Conservation (phyloP, 192 early-diverging fungal species). For the Backusella australiensis region DNA sequence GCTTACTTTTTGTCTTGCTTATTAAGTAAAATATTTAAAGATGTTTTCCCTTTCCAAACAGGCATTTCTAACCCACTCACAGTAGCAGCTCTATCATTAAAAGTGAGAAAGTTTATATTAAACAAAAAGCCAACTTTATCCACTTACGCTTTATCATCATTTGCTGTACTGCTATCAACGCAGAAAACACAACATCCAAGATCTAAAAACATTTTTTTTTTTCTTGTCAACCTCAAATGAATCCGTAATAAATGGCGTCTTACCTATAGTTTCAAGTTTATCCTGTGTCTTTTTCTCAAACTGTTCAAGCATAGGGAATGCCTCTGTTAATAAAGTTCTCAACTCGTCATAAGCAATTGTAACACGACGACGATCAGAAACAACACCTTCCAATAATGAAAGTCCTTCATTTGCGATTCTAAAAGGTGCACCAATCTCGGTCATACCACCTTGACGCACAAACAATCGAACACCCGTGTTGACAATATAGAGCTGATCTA, state of each 20-base stretch:
- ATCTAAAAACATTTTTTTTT: not conserved
- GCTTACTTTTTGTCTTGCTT: conserved; percentile 59
- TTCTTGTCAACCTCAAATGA: not conserved
- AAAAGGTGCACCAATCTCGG: conserved; percentile 52
- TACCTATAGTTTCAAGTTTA: conserved; percentile 1
- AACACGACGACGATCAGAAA: conserved; percentile 46
- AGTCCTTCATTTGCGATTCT: conserved; percentile 67
- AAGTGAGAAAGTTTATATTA: not conserved
- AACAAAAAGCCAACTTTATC: not conserved
- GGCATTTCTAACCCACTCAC: conserved; percentile 51
- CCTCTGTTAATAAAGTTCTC: conserved; percentile 43
- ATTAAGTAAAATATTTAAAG: conserved; percentile 70
- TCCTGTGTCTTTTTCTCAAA: conserved; percentile 17
- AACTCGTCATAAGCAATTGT: conserved; percentile 46
- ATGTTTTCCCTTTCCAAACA: conserved; percentile 69
- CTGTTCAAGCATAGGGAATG: conserved; percentile 40
- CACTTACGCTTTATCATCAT: conserved; percentile 26
- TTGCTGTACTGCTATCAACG: conserved; percentile 38
- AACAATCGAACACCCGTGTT: conserved; percentile 94
- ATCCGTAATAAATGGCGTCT: not conserved
- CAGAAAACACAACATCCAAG: conserved; percentile 59
- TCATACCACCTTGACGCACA: conserved; percentile 65
- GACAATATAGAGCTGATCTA: conserved; percentile 71
- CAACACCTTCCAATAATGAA: conserved; percentile 53
- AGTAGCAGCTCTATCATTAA: not conserved